Evolutionary conservation across 495 filamentous ascomycete species (phyloP).

Genomic region (Gamarada debralockiae): DNA sequence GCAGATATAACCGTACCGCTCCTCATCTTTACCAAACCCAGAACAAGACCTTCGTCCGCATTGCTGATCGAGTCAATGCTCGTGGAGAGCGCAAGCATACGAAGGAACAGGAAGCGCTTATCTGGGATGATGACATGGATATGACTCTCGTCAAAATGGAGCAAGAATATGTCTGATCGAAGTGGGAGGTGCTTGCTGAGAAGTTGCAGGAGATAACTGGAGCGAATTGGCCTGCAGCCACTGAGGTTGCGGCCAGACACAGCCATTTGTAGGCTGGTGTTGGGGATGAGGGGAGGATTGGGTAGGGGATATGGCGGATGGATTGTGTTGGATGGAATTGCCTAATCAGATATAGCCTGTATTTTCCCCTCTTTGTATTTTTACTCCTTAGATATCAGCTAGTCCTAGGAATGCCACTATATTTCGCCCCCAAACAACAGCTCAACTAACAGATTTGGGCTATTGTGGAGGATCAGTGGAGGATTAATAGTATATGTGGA

Average conservation of each 20-base stretch:
- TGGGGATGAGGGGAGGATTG: too few relatives aligned
- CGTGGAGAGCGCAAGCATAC: too few relatives aligned
- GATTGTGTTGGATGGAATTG: too few relatives aligned
- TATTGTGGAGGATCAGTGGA: too few relatives aligned
- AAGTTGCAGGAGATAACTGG: conserved; percentile 14
- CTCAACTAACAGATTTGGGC: too few relatives aligned
- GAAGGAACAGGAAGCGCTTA: background rate
- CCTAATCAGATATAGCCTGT: too few relatives aligned
- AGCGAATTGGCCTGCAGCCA: background rate
- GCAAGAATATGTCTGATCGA: conserved; percentile 6
- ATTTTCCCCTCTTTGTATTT: too few relatives aligned
- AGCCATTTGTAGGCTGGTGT: background rate
- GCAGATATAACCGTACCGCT: conserved; percentile 23
- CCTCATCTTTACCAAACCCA: conserved; percentile 17
- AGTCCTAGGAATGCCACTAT: too few relatives aligned
- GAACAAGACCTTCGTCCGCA: conserved; percentile 14
- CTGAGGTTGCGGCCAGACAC: conserved; percentile 8
- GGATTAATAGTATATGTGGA: too few relatives aligned
- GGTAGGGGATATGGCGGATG: too few relatives aligned
- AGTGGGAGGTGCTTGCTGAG: conserved; percentile 14
- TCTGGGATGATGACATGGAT: conserved; percentile 18
- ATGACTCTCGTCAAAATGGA: background rate
- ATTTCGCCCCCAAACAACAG: too few relatives aligned
- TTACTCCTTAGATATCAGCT: too few relatives aligned
- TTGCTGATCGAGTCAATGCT: conserved; percentile 6